Evolutionary conservation across 2,329 filamentous ascomycete genomes (phyloP).

Genomic region (Pseudogymnoascus sp.): DNA sequence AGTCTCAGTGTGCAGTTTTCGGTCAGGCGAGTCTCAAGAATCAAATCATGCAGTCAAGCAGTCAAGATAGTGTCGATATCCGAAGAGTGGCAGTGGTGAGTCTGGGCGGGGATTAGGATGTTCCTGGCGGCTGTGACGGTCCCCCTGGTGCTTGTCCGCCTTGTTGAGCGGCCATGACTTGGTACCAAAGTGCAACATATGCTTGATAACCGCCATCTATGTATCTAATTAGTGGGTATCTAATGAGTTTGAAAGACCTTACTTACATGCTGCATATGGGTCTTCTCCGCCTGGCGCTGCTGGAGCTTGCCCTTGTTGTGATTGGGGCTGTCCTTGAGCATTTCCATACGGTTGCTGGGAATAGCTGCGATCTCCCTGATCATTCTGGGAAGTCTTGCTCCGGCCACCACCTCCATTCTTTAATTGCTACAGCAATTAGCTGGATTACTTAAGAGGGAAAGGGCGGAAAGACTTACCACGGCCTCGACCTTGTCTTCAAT

Average conservation of each 20-base stretch:
- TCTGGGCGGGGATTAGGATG: constrained; percentile 26
- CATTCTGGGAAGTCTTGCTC: constrained; percentile 38
- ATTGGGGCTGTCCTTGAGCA: constrained; percentile 34
- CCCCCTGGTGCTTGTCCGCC: constrained; percentile 28
- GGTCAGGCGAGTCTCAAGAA: constrained; percentile 14
- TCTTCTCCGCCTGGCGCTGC: constrained; percentile 46
- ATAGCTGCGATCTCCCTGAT: constrained; percentile 47
- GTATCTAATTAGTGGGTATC: constrained; percentile 16
- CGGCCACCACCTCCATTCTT: constrained; percentile 40
- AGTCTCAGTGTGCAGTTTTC: constrained; percentile 7
- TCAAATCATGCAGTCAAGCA: constrained; percentile 27
- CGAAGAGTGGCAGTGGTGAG: constrained; percentile 16
- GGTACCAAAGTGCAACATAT: constrained; percentile 75
- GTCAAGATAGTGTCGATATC: constrained; percentile 22
- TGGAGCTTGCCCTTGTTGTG: constrained; percentile 33
- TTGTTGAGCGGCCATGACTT: constrained; percentile 52
- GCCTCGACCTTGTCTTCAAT: constrained; percentile 91
- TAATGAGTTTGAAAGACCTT: constrained; percentile 16
- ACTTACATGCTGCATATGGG: constrained; percentile 68
- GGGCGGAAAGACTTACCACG: constrained; percentile 53
- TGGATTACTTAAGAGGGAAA: background rate
- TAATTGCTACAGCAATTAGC: constrained; percentile 37
- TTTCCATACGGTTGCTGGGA: constrained; percentile 39
- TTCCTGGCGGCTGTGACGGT: constrained; percentile 33
- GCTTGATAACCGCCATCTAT: constrained; percentile 72